Conservation (phyloP, 768 basidiomycete genomes). For the Termitomyces sp. region DNA sequence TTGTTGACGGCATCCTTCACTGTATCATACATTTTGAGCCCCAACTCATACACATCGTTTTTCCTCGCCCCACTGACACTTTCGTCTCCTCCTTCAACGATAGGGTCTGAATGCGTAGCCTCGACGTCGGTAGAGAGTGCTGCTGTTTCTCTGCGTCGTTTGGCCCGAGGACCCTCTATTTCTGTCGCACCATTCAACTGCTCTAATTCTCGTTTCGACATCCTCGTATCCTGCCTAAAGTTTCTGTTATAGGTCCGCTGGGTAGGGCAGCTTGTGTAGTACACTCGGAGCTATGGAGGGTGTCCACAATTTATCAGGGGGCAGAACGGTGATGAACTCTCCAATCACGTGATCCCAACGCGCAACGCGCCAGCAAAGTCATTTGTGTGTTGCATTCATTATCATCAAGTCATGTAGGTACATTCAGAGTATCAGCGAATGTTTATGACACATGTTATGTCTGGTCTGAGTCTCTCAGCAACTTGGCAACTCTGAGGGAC, state of each 20-base stretch:
- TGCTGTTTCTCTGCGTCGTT: slow-evolving; percentile 35
- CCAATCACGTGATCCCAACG: slow-evolving; percentile 14
- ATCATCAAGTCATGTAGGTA: neutral
- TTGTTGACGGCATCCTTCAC: slow-evolving; percentile 81
- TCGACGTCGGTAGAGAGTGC: slow-evolving; percentile 36
- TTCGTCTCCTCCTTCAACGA: slow-evolving; percentile 15
- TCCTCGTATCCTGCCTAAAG: slow-evolving; percentile 11
- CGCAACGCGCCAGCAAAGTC: slow-evolving; percentile 10
- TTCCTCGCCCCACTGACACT: slow-evolving; percentile 18
- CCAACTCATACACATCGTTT: slow-evolving; percentile 56
- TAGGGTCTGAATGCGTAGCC: slow-evolving; percentile 27
- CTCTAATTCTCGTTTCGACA: slow-evolving; percentile 37
- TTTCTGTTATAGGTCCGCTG: slow-evolving; percentile 3
- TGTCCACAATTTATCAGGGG: slow-evolving; percentile 10
- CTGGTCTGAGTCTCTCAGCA: slow-evolving; percentile 9
- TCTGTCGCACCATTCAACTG: slow-evolving; percentile 27
- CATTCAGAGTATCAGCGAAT: neutral
- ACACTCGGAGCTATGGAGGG: slow-evolving; percentile 6
- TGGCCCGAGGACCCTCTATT: slow-evolving; percentile 34
- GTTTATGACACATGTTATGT: neutral
- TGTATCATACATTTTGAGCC: slow-evolving; percentile 67
- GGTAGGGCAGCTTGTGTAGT: slow-evolving; percentile 1
- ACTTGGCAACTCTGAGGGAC: slow-evolving; percentile 42
- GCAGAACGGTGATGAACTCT: slow-evolving; percentile 10
- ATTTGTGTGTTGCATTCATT: neutral